These are phyloP conservation scores for Hippophae tibetana DNA, from an alignment of 306 rosid genomes.

Conservation along the genomic window DNA sequence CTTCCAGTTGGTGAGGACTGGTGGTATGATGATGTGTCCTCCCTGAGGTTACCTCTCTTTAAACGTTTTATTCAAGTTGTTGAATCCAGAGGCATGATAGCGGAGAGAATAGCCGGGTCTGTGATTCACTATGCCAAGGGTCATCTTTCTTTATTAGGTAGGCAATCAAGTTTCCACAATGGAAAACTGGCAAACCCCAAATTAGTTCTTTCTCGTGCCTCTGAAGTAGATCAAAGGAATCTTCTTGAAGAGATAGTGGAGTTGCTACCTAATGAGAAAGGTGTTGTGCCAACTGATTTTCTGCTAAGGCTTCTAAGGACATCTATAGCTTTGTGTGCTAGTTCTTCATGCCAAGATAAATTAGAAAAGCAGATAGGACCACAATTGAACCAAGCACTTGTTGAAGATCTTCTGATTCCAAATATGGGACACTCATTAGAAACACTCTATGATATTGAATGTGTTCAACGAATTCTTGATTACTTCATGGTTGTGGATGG, in stretches of 20 bases:
- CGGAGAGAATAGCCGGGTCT: slow-evolving; percentile 52
- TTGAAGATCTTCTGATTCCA: slow-evolving; percentile 81
- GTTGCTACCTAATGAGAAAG: slow-evolving; percentile 52
- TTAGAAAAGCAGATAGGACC: slow-evolving; percentile 65
- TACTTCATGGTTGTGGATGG: slow-evolving; percentile 56
- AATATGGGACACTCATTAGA: slow-evolving; percentile 66
- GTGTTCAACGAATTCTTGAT: slow-evolving; percentile 81
- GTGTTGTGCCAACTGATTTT: slow-evolving; percentile 51
- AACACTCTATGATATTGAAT: slow-evolving; percentile 77
- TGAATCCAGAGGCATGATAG: slow-evolving; percentile 48
- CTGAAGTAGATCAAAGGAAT: slow-evolving; percentile 59
- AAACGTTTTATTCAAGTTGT: slow-evolving; percentile 53
- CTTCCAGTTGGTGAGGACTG: slow-evolving; percentile 54
- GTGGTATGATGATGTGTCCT: slow-evolving; percentile 78
- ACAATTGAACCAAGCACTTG: slow-evolving; percentile 61
- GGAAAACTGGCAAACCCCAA: slow-evolving; percentile 30
- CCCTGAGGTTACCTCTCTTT: slow-evolving; percentile 44
- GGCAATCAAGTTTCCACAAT: slow-evolving; percentile 38
- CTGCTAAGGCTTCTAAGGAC: slow-evolving; percentile 59
- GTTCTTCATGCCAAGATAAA: slow-evolving; percentile 40
- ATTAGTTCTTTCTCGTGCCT: slow-evolving; percentile 25
- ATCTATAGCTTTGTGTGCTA: slow-evolving; percentile 54
- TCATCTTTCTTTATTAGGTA: slow-evolving; percentile 49
- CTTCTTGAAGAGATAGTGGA: slow-evolving; percentile 68
- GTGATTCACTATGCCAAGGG: slow-evolving; percentile 63